These are phyloP conservation scores for Monosporozyma unispora DNA, from an alignment of 805 yeast species.

Conservation along the genomic window DNA sequence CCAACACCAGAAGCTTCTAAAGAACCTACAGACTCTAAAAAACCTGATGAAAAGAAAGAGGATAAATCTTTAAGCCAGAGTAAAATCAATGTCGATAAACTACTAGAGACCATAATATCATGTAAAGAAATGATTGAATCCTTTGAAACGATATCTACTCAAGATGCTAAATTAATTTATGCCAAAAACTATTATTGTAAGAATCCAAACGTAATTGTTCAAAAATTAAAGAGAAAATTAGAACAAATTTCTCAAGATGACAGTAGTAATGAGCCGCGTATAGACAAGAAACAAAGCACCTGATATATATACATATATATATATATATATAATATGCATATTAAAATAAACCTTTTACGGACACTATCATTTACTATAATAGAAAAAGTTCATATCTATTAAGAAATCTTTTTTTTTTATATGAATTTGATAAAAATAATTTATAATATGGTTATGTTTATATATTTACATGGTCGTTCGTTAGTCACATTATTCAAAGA, in stretches of 20 bases:
- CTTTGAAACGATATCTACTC: slow-evolving; percentile 41
- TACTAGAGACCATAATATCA: slow-evolving; percentile 37
- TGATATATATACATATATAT: neutral
- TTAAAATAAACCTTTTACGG: neutral
- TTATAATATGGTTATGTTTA: neutral
- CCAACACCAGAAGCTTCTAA: slow-evolving; percentile 8
- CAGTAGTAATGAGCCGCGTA: slow-evolving; percentile 2
- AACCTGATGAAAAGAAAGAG: slow-evolving; percentile 10
- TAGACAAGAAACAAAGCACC: slow-evolving; percentile 11
- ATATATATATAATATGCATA: neutral
- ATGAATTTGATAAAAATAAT: neutral
- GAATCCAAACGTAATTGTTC: slow-evolving; percentile 47
- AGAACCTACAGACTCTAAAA: slow-evolving; percentile 4
- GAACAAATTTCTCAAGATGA: slow-evolving; percentile 9
- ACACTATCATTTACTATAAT: too few relatives aligned
- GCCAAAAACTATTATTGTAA: slow-evolving; percentile 54
- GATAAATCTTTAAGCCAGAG: slow-evolving; percentile 3
- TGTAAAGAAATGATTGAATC: slow-evolving; percentile 42
- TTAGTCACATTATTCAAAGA: slow-evolving; percentile 1
- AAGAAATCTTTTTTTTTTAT: neutral
- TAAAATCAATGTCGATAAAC: slow-evolving; percentile 31
- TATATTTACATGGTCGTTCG: slow-evolving; percentile 7
- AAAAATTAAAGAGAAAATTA: slow-evolving; percentile 42
- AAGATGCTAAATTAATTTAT: slow-evolving; percentile 54
- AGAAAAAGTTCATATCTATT: too few relatives aligned